Evolutionary conservation across 1,139 yeast species (phyloP), one percentile per base, ranked within the genome.

Genomic region (Hansenula sp.): DNA sequence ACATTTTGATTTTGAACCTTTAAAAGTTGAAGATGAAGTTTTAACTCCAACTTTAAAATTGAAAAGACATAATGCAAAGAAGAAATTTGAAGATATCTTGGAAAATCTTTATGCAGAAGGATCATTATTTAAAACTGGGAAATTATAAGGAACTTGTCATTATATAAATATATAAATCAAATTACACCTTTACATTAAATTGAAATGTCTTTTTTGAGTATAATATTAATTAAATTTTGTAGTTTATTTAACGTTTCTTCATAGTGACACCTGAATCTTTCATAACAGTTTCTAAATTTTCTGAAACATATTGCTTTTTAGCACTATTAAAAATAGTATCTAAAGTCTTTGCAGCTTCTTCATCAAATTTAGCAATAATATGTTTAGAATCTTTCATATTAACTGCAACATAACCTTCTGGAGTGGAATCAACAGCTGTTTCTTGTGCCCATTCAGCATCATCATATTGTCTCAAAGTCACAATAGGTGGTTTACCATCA

Each of bases 1-100:
- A 6, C 60, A 59, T 37, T 57, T 74, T 41, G 74, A 64, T 41
- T 60, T 75, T 39, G 79, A 75, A 41, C 79, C 80, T 6, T 68
- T 75, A 53, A 69, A 68, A 21, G 57, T 72, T 27, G 77, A 68
- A 40, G 64, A 67, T 38, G 72, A 71, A 36, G 71, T 73, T 18
- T 60, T 75, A 28, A 75, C 81, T 2, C 79, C 80, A 35, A 75
- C 81, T 6, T 59, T 74, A 59, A 75, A 75, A 56, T 64, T 75
- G 46, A 72, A 69, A 56, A 66, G 81, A 55, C 71, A 71, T 9
- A 54, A 66, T 36, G 77, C 77, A 9, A 55, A 65, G 33, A 71
- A 69, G 55, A 64, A 62, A 49, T 81, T 75, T 56, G 61, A 61
- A 37, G 50, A 55, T 2, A 64, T 62, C 12, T 63, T 80, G 49